Evolutionary conservation across 306 rosid species (phyloP), one percentile per base, ranked within the genome.

Genomic region (Cicer pinnatifidum): DNA sequence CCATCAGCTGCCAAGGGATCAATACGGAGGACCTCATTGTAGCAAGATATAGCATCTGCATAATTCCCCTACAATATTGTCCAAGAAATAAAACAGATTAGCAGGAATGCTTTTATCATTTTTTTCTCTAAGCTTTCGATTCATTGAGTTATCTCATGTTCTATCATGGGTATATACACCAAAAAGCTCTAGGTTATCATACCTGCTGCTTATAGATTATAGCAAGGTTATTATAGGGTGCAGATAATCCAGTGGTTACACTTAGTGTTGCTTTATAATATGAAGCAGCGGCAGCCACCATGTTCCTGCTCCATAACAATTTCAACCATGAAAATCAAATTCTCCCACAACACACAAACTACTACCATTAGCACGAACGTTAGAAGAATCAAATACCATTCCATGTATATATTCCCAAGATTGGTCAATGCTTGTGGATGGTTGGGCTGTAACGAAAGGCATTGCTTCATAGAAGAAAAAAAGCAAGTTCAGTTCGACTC

Each of bases 1-100:
- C 99, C 97, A 78, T 95, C 99, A 69, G 96, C 99, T 60, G 99
- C 99, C 89, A 95, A 74, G 63, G 99, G 97, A 82, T 95, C 99
- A 76, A 95, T 92, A 53, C 97, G 95, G 63, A 95, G 97, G 47
- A 95, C 97, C 82, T 95, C 99, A 68, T 90, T 95, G 86, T 95
- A 95, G 86, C 99, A 95, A 28, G 97, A 90, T 78, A 95, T 90
- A 53, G 99, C 99, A 88, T 95, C 99, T 53, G 88, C 90, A 71
- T 91, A 95, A 78, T 91, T 95, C 50, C 99, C 99, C 99, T 95
- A 81, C 69, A 28, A 77, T 57, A 72, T 46, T 47, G 73, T 63
- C 51, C 41, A 43, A n/a, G 39, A 39, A 62, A 56, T 15, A 6
- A 37, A 71, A 43, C 40, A 45, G 8, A 72, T 81, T 38, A 71